Percentiles rank a stretch among this genome's conserved stretches.
Conservation (phyloP, 2,329 filamentous ascomycete species). For the Nemania abortiva region DNA sequence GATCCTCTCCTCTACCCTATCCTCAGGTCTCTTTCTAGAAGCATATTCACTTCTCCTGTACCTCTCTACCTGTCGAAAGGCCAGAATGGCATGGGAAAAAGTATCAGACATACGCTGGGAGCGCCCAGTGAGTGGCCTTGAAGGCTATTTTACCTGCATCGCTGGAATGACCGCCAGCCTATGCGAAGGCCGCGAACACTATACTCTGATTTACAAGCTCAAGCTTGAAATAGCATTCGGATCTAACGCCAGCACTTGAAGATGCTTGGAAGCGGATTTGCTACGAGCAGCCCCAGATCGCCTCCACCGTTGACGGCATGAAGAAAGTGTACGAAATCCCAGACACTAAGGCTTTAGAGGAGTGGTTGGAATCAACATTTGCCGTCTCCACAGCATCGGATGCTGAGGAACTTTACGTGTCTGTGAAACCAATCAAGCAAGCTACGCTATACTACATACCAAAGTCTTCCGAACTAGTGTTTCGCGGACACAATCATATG, state of each 20-base stretch:
- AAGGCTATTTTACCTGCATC: conserved; percentile 40
- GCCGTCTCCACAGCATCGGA: conserved; percentile 36
- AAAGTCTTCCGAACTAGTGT: conserved; percentile 42
- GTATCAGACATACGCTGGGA: conserved; percentile 34
- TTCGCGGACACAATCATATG: conserved; percentile 44
- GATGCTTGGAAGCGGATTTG: background rate
- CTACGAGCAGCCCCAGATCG: background rate
- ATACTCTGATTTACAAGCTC: background rate
- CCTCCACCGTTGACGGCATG: conserved; percentile 33
- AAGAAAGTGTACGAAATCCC: conserved; percentile 44
- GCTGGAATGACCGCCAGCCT: conserved; percentile 32
- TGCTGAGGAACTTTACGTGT: conserved; percentile 37
- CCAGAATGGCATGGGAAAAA: too few species aligned
- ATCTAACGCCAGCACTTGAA: background rate
- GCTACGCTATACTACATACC: conserved; percentile 42
- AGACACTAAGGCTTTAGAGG: conserved; percentile 39
- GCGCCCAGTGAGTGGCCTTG: conserved; percentile 38
- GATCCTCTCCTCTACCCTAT: too few species aligned
- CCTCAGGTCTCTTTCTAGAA: too few species aligned
- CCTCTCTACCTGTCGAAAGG: too few species aligned
- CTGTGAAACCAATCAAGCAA: conserved; percentile 38
- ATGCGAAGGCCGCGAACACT: conserved; percentile 23
- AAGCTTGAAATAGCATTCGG: background rate
- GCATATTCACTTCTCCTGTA: too few species aligned
- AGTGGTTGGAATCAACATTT: conserved; percentile 41